Evolutionary conservation across 768 basidiomycete genomes (phyloP), one percentile per base, ranked within the genome.

Genomic region (Termitomyces sp.): DNA sequence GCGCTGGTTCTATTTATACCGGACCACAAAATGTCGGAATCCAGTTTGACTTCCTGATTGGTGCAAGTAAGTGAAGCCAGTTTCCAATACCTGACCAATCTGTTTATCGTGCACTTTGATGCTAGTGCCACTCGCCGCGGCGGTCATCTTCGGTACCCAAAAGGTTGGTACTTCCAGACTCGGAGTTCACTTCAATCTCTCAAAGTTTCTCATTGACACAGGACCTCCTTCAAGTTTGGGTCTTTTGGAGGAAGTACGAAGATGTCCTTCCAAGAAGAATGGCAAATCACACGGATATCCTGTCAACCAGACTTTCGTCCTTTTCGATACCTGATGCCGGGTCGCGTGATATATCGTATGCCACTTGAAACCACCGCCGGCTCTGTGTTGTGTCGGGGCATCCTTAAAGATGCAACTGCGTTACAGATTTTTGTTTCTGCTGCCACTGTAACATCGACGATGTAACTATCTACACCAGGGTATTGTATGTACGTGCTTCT

Each of bases 121-220:
- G 11, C 24, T 44, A 74, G 74, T 73, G 22, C 71, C 74, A 22
- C 60, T 65, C 22, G 62, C 63, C 39, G 67, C 70, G 2, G 71
- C 70, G 2, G 55, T 73, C 15, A 70, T 72, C 39, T 74, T 75
- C 33, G 73, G 74, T 4, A 70, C 68, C 39, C 73, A 75, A 61
- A 65, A 55, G 56, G 72, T 73, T 38, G 2, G 66, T 18, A 45
- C 20, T 45, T 45, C n/a, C 12, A 13, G 38, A 20, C 44, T 20
- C 12, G 38, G 38, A 39, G 11, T 45, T 12, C 2, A 20, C 44
- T 28, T 4, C 2, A 28, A 45, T 45, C 8, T 20, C 40, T 18
- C 32, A 28, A 15, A 16, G 28, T 28, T 33, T 13, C 24, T 33
- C n/a, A 28, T 35, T 50, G 12, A 13, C 22, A 50, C 35, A 68